Base-by-base conservation (phyloP, 495 filamentous ascomycete species). In the Penicillium roqueforti region DNA sequence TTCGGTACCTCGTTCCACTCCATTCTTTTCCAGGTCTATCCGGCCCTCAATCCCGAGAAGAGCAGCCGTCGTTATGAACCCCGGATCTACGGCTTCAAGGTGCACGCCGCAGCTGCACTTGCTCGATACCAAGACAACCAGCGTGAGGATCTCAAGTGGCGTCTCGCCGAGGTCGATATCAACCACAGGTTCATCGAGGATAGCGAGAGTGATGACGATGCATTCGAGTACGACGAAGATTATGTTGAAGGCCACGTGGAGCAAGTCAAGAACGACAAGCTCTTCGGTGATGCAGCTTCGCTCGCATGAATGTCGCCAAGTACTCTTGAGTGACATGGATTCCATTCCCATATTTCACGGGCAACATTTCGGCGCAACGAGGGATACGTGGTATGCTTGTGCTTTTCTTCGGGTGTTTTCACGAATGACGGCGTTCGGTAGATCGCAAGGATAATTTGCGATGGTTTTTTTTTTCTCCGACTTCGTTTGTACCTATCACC, bases 1-100 rank as follows among this genome's bases (percentile, higher is more conserved):
- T 98, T 97, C 51, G 93, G 95, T 50, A 89, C 93, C 37, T 92
- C 88, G 6, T 98, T 98, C 79, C 92, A 96, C 78, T 96, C 96
- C 68, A 97, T 98, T 71, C 82, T 98, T 48, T 97, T 97, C 79
- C 93, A 98, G 71, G 93, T 97, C 28, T 97, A 97, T 62, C 93
- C 95, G 2, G 84, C 87, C 2, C 72, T 97, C 39, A 81, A 93
- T 37, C 92, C 93, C 5, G 76, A 83, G 57, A 97, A 97, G 81
- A 88, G 80, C 68, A 76, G 83, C 51, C 86, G 91, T 51, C 81
- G 92, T 42, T 96, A 96, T 68, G 82, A 90, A 46, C 95, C 95
- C 14, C 80, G 86, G 40, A 86, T 95, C 43, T 98, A 91, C 70
- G 93, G 93, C 14, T 98, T 98, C 78, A 89, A 87, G 61, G 90